Evolutionary conservation across 1,284 basidiomycete species (phyloP).

Genomic region (Cutaneotrichosporon curvatum): DNA sequence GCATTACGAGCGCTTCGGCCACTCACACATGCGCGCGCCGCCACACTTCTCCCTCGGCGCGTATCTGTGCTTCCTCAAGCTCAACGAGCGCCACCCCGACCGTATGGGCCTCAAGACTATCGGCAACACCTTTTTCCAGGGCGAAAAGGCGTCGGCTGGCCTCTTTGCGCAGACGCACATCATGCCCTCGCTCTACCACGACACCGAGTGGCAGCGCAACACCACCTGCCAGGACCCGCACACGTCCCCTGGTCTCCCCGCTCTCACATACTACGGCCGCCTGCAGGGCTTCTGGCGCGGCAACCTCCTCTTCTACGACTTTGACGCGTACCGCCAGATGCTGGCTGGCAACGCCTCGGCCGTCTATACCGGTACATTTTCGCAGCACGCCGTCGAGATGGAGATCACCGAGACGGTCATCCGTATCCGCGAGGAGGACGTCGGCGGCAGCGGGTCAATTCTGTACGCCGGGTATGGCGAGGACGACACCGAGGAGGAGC

Average conservation of each 20-base stretch:
- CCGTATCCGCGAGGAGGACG: constrained; percentile 34
- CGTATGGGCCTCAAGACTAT: constrained; percentile 26
- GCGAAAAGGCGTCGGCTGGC: constrained; percentile 11
- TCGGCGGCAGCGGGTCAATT: constrained; percentile 39
- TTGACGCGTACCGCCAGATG: constrained; percentile 50
- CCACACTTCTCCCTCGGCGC: constrained; percentile 32
- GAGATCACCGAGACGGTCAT: constrained; percentile 42
- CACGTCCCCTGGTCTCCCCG: constrained; percentile 45
- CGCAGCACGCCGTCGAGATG: constrained; percentile 39
- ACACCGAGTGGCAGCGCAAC: constrained; percentile 46
- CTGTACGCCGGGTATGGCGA: constrained; percentile 36
- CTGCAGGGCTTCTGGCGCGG: constrained; percentile 51
- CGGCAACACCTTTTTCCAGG: constrained; percentile 21
- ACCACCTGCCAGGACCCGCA: constrained; percentile 47
- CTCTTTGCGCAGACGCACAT: constrained; percentile 29
- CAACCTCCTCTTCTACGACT: constrained; percentile 52
- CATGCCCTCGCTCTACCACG: constrained; percentile 38
- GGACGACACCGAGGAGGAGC: constrained; percentile 32
- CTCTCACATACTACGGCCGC: constrained; percentile 43
- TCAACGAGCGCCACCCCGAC: constrained; percentile 35
- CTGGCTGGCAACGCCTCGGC: constrained; percentile 46
- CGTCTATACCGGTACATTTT: constrained; percentile 44
- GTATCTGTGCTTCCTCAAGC: constrained; percentile 33
- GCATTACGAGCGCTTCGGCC: constrained; percentile 40
- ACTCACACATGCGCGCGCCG: constrained; percentile 34